Evolutionary conservation across 2,329 filamentous ascomycete genomes (phyloP), one percentile per base, ranked within the genome.

Genomic region (Neofusicoccum cordaticola): DNA sequence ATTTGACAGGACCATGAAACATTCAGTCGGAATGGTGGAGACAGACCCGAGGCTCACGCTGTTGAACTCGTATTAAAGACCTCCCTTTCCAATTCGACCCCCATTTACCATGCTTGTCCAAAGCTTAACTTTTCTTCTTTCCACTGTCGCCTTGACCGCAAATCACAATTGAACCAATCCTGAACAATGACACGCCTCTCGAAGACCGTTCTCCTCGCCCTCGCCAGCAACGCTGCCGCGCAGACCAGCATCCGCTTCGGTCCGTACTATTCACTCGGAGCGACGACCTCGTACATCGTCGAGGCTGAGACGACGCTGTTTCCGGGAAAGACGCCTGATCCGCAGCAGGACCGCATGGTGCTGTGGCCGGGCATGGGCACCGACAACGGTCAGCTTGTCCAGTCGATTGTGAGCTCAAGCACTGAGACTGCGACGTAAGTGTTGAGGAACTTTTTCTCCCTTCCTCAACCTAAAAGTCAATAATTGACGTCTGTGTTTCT

Each of bases 351-450:
- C n/a, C 72, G 74, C 62, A 66, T 75, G 37, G 78, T 79, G 9
- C 73, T 83, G 13, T 83, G 81, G 81, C 79, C 82, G n/a, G 81
- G 81, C 17, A 82, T 83, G 80, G 80, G 81, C 3, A 83, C 80
- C 5, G 80, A 78, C 2, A 78, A 79, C n/a, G 81, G 80, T 15
- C 80, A 82, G 66, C 67, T 83, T 69, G 80, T 83, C 65, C 80
- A 83, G 72, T 81, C 80, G 1, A 82, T 83, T 27, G 70, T 68
- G 34, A 50, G 44, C 44, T 62, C 58, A 19, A 62, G 56, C 11
- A 48, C 56, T 13, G 56, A 60, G 6, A 47, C 56, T 1, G 31
- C 31, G 8, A 17, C 41, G 56, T 60, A 19, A 35, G 27, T 19
- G 13, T 3, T 37, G 5, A 31, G 15, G 6, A 7, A 5, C n/a